phyloP scores from a whole-genome alignment of 2,329 filamentous ascomycete genomes.

The Diaporthe amygdali region DNA sequence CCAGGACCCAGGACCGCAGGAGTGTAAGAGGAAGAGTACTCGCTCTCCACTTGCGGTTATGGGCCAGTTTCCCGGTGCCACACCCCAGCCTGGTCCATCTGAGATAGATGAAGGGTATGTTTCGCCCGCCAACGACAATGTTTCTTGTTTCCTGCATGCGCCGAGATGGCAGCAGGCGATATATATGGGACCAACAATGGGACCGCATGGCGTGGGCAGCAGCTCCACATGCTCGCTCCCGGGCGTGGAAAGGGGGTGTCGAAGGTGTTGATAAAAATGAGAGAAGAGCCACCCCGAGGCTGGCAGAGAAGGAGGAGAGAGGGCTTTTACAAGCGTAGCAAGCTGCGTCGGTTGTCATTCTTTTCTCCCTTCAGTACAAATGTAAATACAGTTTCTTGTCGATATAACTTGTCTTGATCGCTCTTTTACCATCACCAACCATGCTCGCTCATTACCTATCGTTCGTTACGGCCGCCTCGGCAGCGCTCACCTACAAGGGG shows the following conservation, averaged over 20 bases:
- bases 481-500: slow-evolving; percentile 23
- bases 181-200: background rate
- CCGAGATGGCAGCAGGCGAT: background rate
- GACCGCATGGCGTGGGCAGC: slow-evolving; percentile 4
- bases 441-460: slow-evolving; percentile 20
- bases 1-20: background rate
- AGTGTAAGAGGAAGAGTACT: background rate
- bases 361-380: background rate
- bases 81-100: background rate
- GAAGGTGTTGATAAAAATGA: background rate
- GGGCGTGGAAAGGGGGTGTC: background rate
- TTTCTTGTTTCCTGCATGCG: slow-evolving; percentile 8
- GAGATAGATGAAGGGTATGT: slow-evolving; percentile 16
- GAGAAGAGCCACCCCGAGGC: background rate
- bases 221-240: background rate
- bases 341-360: slow-evolving; percentile 2
- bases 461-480: slow-evolving; percentile 16
- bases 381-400: background rate
- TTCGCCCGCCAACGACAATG: background rate
- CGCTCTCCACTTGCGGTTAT: slow-evolving; percentile 12
- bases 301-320: background rate
- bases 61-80: background rate
- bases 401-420: background rate
- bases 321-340: background rate
- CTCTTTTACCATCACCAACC: background rate